Percentiles rank a stretch among this genome's conserved stretches.
Conservation (phyloP, 2,329 filamentous ascomycete species). For the Calycina marina region DNA sequence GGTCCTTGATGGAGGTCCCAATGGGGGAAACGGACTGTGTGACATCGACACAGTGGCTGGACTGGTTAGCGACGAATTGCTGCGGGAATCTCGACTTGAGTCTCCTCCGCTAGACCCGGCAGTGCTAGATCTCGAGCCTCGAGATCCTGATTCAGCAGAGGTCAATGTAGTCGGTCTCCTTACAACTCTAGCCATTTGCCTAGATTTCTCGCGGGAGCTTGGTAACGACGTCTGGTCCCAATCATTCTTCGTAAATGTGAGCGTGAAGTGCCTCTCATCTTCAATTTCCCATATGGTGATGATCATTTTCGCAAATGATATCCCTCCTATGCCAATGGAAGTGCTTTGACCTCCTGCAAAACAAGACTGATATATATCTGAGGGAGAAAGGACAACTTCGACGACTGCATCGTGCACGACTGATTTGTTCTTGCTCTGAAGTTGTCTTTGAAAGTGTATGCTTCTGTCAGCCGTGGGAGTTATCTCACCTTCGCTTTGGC, state of each 20-base stretch:
- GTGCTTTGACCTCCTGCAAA: conserved; percentile 4
- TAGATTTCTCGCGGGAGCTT: conserved; percentile 7
- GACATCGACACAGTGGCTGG: conserved; percentile 39
- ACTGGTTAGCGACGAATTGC: conserved; percentile 27
- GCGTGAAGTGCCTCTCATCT: conserved; percentile 54
- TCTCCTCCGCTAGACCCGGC: not conserved
- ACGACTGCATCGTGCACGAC: conserved; percentile 45
- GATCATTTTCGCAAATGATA: conserved; percentile 57
- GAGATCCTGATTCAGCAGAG: conserved; percentile 1
- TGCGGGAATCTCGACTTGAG: conserved; percentile 2
- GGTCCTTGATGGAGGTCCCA: conserved; percentile 46
- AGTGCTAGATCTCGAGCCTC: conserved; percentile 2
- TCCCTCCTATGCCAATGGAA: conserved; percentile 13
- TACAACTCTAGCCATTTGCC: conserved; percentile 8
- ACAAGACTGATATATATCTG: conserved; percentile 6
- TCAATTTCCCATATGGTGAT: conserved; percentile 60
- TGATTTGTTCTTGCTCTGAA: conserved; percentile 20
- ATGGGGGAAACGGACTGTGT: conserved; percentile 47
- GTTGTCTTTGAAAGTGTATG: conserved; percentile 9
- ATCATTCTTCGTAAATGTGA: conserved; percentile 56
- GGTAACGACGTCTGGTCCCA: conserved; percentile 22
- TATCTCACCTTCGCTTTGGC: conserved; percentile 12
- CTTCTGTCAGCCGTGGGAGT: conserved; percentile 25
- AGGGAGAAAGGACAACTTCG: conserved; percentile 47
- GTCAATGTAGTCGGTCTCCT: conserved; percentile 1